A percentile compares a stretch with the other conserved stretches of the same genome.
phyloP scores from a whole-genome alignment of 2,329 filamentous ascomycete genomes.

The Dactylellina sp. region DNA sequence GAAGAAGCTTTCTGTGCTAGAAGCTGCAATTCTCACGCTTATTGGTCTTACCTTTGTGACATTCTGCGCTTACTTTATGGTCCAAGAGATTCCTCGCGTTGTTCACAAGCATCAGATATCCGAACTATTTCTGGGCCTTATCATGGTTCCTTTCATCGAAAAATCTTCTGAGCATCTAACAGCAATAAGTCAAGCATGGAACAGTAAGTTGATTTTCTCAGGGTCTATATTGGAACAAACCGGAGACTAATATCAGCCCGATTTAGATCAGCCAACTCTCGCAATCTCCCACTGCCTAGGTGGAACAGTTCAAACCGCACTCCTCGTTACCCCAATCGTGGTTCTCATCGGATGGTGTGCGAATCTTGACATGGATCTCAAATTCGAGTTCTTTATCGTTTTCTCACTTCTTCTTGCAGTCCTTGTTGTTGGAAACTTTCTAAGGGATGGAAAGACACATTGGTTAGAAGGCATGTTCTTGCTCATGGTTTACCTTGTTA shows the following conservation, averaged over 20 bases:
- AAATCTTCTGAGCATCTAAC: slow-evolving; percentile 88
- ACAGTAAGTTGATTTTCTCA: slow-evolving; percentile 66
- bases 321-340: slow-evolving; percentile 86
- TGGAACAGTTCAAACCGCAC: slow-evolving; percentile 86
- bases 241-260: neutral
- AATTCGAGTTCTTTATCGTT: slow-evolving; percentile 88
- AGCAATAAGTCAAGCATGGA: slow-evolving; percentile 84
- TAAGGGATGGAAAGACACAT: slow-evolving; percentile 88
- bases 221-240: too few relatives aligned
- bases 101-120: slow-evolving; percentile 64
- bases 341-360: slow-evolving; percentile 87
- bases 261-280: slow-evolving; percentile 73
- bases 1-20: slow-evolving; percentile 42
- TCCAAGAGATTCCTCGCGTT: slow-evolving; percentile 34
- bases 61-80: slow-evolving; percentile 43
- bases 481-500: slow-evolving; percentile 67
- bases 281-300: slow-evolving; percentile 87
- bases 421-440: slow-evolving; percentile 85
- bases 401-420: slow-evolving; percentile 84
- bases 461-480: slow-evolving; percentile 90
- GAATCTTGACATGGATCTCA: slow-evolving; percentile 76
- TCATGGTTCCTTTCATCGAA: slow-evolving; percentile 83
- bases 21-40: slow-evolving; percentile 19
- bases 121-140: slow-evolving; percentile 75
- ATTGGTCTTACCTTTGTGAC: slow-evolving; percentile 25